Evolutionary conservation across 2,329 filamentous ascomycete genomes (phyloP), one percentile per base, ranked within the genome.

Genomic region (Cercospora sojina): DNA sequence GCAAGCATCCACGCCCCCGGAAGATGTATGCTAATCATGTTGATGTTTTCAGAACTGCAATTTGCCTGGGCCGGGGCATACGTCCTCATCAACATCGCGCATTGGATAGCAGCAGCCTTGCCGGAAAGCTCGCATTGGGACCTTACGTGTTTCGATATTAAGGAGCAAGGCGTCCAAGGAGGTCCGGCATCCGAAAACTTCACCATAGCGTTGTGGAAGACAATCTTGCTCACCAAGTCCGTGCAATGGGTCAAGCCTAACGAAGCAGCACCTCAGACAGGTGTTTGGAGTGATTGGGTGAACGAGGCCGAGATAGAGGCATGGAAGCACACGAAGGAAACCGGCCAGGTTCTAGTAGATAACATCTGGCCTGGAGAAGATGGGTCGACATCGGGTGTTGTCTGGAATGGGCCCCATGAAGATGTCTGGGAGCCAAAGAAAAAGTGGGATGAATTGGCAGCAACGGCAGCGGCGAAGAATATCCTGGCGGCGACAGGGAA

Each of bases 81-180:
- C 70, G 81, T 84, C 76, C 71, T 83, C 12, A 80, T 84, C 41
- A 83, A 83, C 61, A 79, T 81, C 1, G 77, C 77, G 8, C 83
- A 85, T 70, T 85, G 83, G 83, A 79, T 82, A 18, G 82, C 82
- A 1, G 83, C 83, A 49, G 83, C 83, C 13, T 71, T 84, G 18
- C 82, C 82, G 1, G 72, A 75, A 16, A 78, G 80, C 32, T 69
- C 78, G 13, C 82, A 84, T 66, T 85, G 83, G 83, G 81, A 85
- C 65, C 78, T 80, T 0, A 76, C 77, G 3, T 79, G 79, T 61
- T 83, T 83, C 69, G 68, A 74, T 3, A 77, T 84, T n/a, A 73
- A 71, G 10, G 74, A 77, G 38, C 74, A 82, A 55, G 76, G 77
- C 3, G 70, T 79, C 18, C 75, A 76, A 64, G 69, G 73, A 4